These are phyloP conservation scores for Coemansia biformis DNA, from an alignment of 192 early-diverging fungal species.

Conservation along the genomic window DNA sequence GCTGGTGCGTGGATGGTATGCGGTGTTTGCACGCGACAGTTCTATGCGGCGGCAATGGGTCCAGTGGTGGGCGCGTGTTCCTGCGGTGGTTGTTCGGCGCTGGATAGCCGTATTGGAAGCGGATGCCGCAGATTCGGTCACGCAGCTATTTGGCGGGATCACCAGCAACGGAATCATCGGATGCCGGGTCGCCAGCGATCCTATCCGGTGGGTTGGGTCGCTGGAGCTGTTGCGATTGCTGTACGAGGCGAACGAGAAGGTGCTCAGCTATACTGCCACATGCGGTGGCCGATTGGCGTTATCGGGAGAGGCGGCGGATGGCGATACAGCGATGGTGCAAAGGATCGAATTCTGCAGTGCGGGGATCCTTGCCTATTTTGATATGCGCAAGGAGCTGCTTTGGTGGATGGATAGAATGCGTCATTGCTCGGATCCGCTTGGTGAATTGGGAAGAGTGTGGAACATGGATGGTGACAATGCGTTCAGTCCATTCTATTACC, in stretches of 20 bases:
- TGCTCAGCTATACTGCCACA: no score
- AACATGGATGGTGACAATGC: slow-evolving; percentile 14
- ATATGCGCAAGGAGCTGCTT: slow-evolving; percentile 14
- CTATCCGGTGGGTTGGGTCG: slow-evolving; percentile 21
- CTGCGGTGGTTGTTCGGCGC: slow-evolving; percentile 13
- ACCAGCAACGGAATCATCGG: slow-evolving; percentile 20
- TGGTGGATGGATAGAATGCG: slow-evolving; percentile 32
- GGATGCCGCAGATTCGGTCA: slow-evolving; percentile 14
- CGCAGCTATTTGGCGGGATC: slow-evolving; percentile 12
- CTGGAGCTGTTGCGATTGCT: slow-evolving; percentile 43
- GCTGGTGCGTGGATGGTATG: slow-evolving; percentile 14
- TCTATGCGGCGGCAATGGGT: slow-evolving; percentile 27
- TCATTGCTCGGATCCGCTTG: background rate
- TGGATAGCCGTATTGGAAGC: slow-evolving; percentile 20
- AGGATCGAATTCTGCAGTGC: slow-evolving; percentile 5
- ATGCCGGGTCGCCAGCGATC: slow-evolving; percentile 9
- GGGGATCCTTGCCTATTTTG: slow-evolving; percentile 18
- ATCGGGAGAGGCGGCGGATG: no score
- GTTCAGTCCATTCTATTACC: slow-evolving; percentile 33
- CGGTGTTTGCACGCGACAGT: slow-evolving; percentile 20
- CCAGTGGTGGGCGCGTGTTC: slow-evolving; percentile 33
- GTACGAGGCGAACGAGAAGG: slow-evolving; percentile 13
- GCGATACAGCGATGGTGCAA: background rate
- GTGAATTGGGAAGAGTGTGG: no score
- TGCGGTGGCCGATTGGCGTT: no score